phyloP scores from a whole-genome alignment of 805 yeast genomes.

The Ogataea ganodermae region DNA sequence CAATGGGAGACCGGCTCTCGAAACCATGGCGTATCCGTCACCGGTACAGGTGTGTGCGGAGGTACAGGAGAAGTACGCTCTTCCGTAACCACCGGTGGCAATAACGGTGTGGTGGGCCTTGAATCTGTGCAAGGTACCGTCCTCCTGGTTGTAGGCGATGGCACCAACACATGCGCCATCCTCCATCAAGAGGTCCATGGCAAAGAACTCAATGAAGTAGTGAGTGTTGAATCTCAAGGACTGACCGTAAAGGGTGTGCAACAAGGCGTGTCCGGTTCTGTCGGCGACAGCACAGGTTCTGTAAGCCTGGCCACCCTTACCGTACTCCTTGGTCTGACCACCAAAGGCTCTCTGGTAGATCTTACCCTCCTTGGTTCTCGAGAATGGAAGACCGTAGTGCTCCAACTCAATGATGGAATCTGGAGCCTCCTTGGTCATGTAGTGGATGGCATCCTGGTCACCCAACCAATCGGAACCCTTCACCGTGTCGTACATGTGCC shows the following conservation, averaged over 20 bases:
- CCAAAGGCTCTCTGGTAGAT: constrained; percentile 99
- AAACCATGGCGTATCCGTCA: constrained; percentile 97
- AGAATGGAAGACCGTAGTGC: constrained; percentile 98
- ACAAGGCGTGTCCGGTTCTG: constrained; percentile 96
- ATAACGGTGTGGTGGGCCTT: constrained; percentile 94
- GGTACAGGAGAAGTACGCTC: constrained; percentile 98
- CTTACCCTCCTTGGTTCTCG: constrained; percentile 94
- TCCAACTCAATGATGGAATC: constrained; percentile 93
- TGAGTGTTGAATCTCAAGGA: constrained; percentile 95
- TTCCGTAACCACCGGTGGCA: constrained; percentile 99
- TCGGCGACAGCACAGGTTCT: constrained; percentile 99
- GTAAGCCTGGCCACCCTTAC: constrained; percentile 99
- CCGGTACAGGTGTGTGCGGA: constrained; percentile 99
- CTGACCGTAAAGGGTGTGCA: constrained; percentile 96
- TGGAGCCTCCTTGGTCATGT: constrained; percentile 98
- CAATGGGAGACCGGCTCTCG: constrained; percentile 97
- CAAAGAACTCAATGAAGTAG: constrained; percentile 96
- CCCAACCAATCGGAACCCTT: constrained; percentile 99
- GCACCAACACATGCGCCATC: constrained; percentile 97
- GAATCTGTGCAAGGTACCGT: constrained; percentile 97
- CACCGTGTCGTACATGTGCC: constrained; percentile 99
- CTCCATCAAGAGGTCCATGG: constrained; percentile 90
- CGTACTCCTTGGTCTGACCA: constrained; percentile 93
- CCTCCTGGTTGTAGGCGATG: constrained; percentile 97
- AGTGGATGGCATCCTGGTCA: constrained; percentile 98